Conservation (phyloP, 2,329 filamentous ascomycete genomes). For the Bipolaris cookei region DNA sequence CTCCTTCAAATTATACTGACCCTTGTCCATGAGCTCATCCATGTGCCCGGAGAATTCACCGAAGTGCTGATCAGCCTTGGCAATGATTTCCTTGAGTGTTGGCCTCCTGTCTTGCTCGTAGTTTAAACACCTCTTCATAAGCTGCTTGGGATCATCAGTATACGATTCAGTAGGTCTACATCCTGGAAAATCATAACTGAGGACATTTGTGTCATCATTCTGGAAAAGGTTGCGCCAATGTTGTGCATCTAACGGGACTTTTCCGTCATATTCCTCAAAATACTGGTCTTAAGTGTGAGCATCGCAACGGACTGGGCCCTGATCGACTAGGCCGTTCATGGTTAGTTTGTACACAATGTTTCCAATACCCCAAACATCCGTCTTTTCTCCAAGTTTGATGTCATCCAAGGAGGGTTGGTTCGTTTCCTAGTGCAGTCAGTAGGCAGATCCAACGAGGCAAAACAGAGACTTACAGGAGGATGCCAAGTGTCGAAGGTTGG, state of each 20-base stretch:
- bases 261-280: neutral
- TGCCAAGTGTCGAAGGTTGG: neutral
- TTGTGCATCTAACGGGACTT: neutral
- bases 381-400: conserved; percentile 1
- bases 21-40: neutral
- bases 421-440: neutral
- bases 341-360: conserved; percentile 1
- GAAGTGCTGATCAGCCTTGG: neutral
- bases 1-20: neutral
- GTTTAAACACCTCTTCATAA: neutral
- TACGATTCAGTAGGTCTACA: neutral
- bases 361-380: conserved; percentile 7
- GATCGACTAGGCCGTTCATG: neutral
- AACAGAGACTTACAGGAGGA: neutral
- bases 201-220: neutral
- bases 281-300: neutral
- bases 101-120: neutral
- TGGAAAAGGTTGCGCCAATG: neutral
- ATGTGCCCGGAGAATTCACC: neutral
- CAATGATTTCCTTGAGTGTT: neutral
- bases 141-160: neutral
- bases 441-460: neutral
- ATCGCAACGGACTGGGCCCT: neutral
- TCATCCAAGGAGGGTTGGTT: neutral
- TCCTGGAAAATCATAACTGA: neutral